These are phyloP conservation scores for Talaromyces borbonicus DNA, from an alignment of 495 filamentous ascomycete genomes.

Conservation along the genomic window DNA sequence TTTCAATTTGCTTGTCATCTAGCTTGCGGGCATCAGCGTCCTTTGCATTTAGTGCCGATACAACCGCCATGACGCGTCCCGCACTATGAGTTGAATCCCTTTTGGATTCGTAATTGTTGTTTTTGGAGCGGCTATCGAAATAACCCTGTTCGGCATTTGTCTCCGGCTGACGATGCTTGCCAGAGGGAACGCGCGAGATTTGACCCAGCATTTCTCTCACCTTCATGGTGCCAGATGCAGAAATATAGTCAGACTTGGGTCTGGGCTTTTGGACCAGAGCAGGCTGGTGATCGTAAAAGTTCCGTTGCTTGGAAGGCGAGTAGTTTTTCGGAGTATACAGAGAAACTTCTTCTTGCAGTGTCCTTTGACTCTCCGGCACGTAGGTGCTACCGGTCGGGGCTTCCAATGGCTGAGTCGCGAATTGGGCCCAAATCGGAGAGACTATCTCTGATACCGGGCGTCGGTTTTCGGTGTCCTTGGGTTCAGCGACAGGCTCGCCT, in stretches of 20 bases:
- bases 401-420: conserved; percentile 38
- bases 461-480: conserved; percentile 65
- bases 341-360: conserved; percentile 47
- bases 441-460: conserved; percentile 41
- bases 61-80: conserved; percentile 55
- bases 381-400: conserved; percentile 26
- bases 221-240: conserved; percentile 26
- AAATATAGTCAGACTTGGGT: conserved; percentile 44
- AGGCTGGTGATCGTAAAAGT: conserved; percentile 51
- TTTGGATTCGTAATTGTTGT: conserved; percentile 15
- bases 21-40: conserved; percentile 33
- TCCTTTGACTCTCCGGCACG: conserved; percentile 30
- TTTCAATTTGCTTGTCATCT: conserved; percentile 37
- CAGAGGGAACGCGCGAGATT: conserved; percentile 17
- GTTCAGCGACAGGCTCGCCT: conserved; percentile 36
- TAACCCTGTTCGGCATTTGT: conserved; percentile 1
- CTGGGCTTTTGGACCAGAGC: conserved; percentile 37
- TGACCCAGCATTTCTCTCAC: conserved; percentile 26
- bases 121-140: conserved; percentile 16
- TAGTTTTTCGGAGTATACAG: conserved; percentile 54
- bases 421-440: conserved; percentile 74
- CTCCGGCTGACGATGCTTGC: conserved; percentile 16
- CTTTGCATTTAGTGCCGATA: conserved; percentile 50
- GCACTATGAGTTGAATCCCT: conserved; percentile 25
- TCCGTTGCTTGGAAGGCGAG: conserved; percentile 54